phyloP scores from a whole-genome alignment of 2,329 filamentous ascomycete species.

The Cladosporium cucumerinum region DNA sequence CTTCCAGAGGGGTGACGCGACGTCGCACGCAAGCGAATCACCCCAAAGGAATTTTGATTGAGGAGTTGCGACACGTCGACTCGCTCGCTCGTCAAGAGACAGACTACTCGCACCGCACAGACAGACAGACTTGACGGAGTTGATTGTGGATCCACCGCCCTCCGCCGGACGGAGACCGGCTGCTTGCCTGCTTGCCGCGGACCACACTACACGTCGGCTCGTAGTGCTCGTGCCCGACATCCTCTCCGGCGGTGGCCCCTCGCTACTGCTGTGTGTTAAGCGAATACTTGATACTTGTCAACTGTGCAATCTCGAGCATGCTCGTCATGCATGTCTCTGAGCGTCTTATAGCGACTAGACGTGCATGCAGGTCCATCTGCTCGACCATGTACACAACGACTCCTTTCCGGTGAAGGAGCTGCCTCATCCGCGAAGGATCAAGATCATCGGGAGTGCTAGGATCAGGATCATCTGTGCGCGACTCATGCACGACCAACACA shows the following conservation, averaged over 20 bases:
- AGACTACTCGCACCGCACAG: not conserved
- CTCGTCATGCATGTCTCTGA: not conserved
- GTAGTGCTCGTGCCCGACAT: not conserved
- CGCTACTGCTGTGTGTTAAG: not conserved
- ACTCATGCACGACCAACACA: slow-evolving; percentile 5
- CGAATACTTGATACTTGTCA: not conserved
- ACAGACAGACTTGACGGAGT: not conserved
- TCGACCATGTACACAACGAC: not conserved
- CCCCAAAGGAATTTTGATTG: not conserved
- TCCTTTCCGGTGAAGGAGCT: not conserved
- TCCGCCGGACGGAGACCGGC: not conserved
- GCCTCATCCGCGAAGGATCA: not conserved
- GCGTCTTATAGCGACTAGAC: not conserved
- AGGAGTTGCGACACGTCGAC: not conserved
- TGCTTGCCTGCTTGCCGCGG: not conserved
- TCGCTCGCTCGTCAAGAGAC: not conserved
- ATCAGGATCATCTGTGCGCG: not conserved
- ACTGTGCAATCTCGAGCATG: not conserved
- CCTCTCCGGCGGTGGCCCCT: slow-evolving; percentile 1
- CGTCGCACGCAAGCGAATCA: not conserved
- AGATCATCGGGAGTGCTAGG: not conserved
- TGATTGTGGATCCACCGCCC: not conserved
- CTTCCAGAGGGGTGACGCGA: slow-evolving; percentile 2
- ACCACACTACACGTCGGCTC: not conserved
- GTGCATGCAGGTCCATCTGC: not conserved